phyloP scores from a whole-genome alignment of 2,329 filamentous ascomycete species.

The Phyllosticta citriasiana region DNA sequence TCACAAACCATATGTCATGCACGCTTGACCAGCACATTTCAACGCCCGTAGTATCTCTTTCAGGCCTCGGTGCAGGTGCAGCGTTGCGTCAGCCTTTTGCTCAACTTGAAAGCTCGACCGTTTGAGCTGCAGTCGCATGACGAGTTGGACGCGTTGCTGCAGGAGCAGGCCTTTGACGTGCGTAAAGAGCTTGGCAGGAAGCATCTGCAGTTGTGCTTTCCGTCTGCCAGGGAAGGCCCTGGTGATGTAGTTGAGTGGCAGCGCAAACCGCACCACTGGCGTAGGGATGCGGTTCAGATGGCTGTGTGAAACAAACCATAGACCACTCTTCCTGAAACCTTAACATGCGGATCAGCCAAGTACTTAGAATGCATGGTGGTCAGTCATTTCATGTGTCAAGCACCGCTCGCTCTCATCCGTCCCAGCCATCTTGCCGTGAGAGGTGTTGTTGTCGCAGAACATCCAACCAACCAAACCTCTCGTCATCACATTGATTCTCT shows the following conservation, averaged over 20 bases:
- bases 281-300: too few species aligned
- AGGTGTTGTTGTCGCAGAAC: neutral
- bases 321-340: neutral
- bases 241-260: neutral
- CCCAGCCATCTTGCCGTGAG: neutral
- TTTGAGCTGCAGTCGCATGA: neutral
- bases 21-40: neutral
- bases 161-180: neutral
- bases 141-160: neutral
- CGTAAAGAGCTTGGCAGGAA: neutral
- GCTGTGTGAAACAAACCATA: neutral
- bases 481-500: neutral
- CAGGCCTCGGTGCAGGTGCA: neutral
- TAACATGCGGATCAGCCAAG: neutral
- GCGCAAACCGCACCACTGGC: neutral
- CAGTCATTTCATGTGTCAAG: neutral
- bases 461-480: neutral
- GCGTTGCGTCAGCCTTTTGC: neutral
- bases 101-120: neutral
- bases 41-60: neutral
- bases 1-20: neutral
- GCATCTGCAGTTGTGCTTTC: neutral
- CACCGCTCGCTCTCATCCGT: neutral
- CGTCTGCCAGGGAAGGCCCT: neutral
- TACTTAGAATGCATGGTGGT: neutral